Conservation (phyloP, 345 rosid species). For the Eucalyptus regnans region DNA sequence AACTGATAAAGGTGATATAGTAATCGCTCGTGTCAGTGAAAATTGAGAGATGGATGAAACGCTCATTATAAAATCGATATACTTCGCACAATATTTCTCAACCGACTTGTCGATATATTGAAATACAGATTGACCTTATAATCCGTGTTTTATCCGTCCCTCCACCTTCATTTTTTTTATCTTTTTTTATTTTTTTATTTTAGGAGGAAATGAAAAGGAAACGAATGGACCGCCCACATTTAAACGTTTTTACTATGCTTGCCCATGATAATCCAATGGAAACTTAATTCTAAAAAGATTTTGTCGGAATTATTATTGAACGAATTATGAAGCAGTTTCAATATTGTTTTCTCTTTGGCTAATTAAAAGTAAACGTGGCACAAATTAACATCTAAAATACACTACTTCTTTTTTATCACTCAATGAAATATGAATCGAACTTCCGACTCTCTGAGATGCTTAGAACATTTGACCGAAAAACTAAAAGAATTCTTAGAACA, state of each 20-base stretch:
- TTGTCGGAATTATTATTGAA: neutral
- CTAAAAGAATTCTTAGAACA: no score
- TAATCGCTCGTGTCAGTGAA: fast-evolving
- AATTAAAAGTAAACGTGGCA: no score
- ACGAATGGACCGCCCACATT: fast-evolving
- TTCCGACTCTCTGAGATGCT: no score
- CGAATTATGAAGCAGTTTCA: fast-evolving
- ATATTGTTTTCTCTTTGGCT: no score
- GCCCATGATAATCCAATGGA: fast-evolving
- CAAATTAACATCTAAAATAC: no score
- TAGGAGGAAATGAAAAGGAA: neutral
- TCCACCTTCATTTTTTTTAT: no score
- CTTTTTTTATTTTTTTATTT: neutral
- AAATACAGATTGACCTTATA: fast-evolving
- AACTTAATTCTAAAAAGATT: neutral
- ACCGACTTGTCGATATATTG: fast-evolving
- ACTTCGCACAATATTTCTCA: fast-evolving
- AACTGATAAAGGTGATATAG: no score
- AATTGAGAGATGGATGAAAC: fast-evolving
- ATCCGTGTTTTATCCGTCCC: fast-evolving
- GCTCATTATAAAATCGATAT: fast-evolving
- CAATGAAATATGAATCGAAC: no score
- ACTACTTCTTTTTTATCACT: no score
- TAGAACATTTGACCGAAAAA: no score
- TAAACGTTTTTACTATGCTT: neutral